Evolutionary conservation across 345 rosid genomes (phyloP), one percentile per base, ranked within the genome.

Genomic region (Camelina sativa): DNA sequence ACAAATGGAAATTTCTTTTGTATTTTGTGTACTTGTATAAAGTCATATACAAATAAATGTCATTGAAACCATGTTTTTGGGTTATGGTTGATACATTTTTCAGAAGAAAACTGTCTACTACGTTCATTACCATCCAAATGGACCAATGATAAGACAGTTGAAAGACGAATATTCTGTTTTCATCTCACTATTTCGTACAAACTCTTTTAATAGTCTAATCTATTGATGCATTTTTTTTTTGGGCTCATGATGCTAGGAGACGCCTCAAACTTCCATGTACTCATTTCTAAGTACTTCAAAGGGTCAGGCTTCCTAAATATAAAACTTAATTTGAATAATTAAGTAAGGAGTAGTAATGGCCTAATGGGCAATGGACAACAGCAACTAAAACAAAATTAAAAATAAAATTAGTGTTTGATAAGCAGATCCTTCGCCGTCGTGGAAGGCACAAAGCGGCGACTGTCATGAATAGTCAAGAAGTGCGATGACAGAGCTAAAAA

Each of bases 381-480:
- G n/a, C 37, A 61, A 50, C 41, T 2, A 11, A 11, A 38, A 61
- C 17, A 32, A 34, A 13, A 32, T 6, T 20, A 10, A 56, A 43
- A 30, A 1, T 17, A 44, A 30, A 30, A 28, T 5, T 8, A 32
- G 25, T 62, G 62, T 25, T 11, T 19, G 1, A 41, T 6, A 53
- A 9, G 62, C 55, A 53, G 55, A 40, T 17, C 7, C 0, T 11
- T 37, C 62, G 69, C 71, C 77, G 59, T 74, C 71, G 51, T 74
- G 78, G 67, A 4, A 25, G 78, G 67, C 67, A 43, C 28, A 75
- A 74, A 59, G 4, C 19, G 79, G 68, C 38, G 62, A 51, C 7
- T 59, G 28, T 59, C 46, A 13, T 65, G 19, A 46, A 37, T 51
- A 47, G 59, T 12, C 30, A 58, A 59, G 69, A 58, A 59, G 69